phyloP scores from a whole-genome alignment of 139 green algal genomes.

The Coelastrella sp. region DNA sequence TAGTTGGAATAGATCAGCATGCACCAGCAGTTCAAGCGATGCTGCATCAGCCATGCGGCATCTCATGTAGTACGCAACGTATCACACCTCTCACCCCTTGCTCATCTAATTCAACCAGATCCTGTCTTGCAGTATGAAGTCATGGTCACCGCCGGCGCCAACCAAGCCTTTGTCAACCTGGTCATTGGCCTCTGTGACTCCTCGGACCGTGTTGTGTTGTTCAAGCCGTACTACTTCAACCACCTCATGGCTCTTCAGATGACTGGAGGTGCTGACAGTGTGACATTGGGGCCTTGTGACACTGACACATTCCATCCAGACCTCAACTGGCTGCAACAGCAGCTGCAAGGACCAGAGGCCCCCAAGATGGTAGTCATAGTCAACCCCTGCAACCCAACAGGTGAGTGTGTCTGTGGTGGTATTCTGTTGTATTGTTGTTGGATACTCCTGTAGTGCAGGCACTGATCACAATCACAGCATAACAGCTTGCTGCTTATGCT shows the following conservation, averaged over 20 bases:
- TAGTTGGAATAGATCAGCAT: too few relatives aligned
- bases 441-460: too few relatives aligned
- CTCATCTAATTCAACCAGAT: too few relatives aligned
- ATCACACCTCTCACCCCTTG: too few relatives aligned
- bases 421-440: neutral
- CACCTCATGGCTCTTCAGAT: constrained; percentile 81
- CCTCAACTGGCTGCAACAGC: constrained; percentile 60
- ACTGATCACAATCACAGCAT: neutral
- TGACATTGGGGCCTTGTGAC: constrained; percentile 9
- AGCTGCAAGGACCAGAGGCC: constrained; percentile 55
- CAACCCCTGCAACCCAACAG: constrained; percentile 92
- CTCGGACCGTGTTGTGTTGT: constrained; percentile 82
- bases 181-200: constrained; percentile 84
- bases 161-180: constrained; percentile 84
- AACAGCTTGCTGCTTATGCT: too few relatives aligned
- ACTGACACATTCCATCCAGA: constrained; percentile 54
- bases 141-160: constrained; percentile 93
- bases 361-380: constrained; percentile 68
- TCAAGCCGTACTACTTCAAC: constrained; percentile 98
- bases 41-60: too few relatives aligned
- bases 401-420: constrained; percentile 42
- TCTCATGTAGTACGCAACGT: too few relatives aligned
- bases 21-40: too few relatives aligned
- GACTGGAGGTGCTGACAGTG: constrained; percentile 64
- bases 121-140: constrained; percentile 84